phyloP scores from a whole-genome alignment of 768 basidiomycete species.

The Panus rudis region DNA sequence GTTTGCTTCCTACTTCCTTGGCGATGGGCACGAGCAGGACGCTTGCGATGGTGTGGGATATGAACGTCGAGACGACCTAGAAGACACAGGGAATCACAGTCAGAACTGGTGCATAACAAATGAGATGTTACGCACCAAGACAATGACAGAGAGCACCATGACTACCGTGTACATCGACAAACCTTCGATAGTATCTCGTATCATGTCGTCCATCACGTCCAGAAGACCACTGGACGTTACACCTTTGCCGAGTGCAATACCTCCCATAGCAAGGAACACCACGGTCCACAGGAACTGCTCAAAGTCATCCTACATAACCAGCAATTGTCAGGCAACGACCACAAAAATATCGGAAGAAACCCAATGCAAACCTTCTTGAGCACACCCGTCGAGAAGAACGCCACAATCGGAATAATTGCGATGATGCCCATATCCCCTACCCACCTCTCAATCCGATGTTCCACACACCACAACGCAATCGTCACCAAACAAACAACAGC shows the following conservation, averaged over 20 bases:
- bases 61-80: conserved; percentile 86
- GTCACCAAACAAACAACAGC: conserved; percentile 75
- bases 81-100: neutral
- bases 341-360: neutral
- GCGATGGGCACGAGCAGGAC: conserved; percentile 97
- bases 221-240: conserved; percentile 86
- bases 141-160: conserved; percentile 38
- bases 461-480: conserved; percentile 86
- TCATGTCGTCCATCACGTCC: conserved; percentile 60
- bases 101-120: neutral
- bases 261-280: conserved; percentile 96
- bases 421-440: conserved; percentile 98
- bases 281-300: conserved; percentile 93
- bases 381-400: conserved; percentile 91
- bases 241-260: conserved; percentile 92
- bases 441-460: conserved; percentile 62
- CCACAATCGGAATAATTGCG: conserved; percentile 85
- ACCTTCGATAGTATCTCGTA: conserved; percentile 54
- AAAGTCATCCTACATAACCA: conserved; percentile 72
- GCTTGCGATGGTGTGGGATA: conserved; percentile 95
- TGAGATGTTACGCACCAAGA: conserved; percentile 19
- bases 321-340: neutral
- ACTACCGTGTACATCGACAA: conserved; percentile 65
- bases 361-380: conserved; percentile 71
- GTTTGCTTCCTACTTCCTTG: conserved; percentile 74